Evolutionary conservation across 2,329 filamentous ascomycete genomes (phyloP).

Genomic region (Fusarium pseudoanthophilum): DNA sequence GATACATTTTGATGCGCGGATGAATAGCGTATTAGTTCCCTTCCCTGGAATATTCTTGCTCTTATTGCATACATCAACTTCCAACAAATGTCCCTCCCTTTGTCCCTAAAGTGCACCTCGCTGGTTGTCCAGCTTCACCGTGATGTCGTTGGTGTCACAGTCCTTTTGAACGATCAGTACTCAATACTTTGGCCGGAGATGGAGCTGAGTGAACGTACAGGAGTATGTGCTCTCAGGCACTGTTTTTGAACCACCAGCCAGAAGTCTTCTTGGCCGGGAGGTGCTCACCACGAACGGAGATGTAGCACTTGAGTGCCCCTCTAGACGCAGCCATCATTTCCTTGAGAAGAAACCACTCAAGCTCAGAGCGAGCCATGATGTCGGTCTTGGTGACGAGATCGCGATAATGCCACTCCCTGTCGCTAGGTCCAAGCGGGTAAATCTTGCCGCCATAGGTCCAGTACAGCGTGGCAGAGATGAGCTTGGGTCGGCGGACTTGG

Average conservation of each 20-base stretch:
- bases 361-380: slow-evolving; percentile 38
- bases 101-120: background rate
- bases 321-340: slow-evolving; percentile 43
- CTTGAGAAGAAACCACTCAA: slow-evolving; percentile 44
- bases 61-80: background rate
- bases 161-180: background rate
- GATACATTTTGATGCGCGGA: background rate
- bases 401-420: slow-evolving; percentile 43
- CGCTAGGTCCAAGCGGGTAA: slow-evolving; percentile 36
- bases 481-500: slow-evolving; percentile 32
- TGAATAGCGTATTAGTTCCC: background rate
- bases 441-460: slow-evolving; percentile 42
- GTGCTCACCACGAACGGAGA: slow-evolving; percentile 39
- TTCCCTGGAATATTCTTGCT: background rate
- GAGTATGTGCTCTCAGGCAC: slow-evolving; percentile 1
- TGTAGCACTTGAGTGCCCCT: slow-evolving; percentile 42
- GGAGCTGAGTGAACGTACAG: background rate
- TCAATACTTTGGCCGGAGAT: background rate
- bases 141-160: background rate
- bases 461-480: slow-evolving; percentile 36
- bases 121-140: background rate
- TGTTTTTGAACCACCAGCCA: slow-evolving; percentile 37
- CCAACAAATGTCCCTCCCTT: slow-evolving; percentile 7
- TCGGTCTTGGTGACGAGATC: slow-evolving; percentile 44
- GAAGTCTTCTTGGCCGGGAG: slow-evolving; percentile 10